Conservation (phyloP, 1,139 yeast species). For the Meyerozyma smithsonii region DNA sequence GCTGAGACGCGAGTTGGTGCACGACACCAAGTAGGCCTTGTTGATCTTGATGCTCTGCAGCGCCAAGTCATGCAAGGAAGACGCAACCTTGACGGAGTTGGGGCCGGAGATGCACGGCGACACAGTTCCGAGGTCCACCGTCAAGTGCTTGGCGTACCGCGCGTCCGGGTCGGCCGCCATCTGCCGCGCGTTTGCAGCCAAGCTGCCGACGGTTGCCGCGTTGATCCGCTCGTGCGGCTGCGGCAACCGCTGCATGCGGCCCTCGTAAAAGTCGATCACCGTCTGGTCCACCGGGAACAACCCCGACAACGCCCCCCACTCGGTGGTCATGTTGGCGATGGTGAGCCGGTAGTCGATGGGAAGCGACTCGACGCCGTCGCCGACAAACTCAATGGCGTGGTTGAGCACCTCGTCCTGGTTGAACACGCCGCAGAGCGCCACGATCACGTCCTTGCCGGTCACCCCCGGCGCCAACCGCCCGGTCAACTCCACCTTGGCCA, state of each 20-base stretch:
- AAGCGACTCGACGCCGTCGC: slow-evolving; percentile 71
- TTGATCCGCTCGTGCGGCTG: slow-evolving; percentile 87
- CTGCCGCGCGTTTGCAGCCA: slow-evolving; percentile 39
- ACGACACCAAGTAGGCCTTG: slow-evolving; percentile 95
- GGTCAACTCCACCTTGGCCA: slow-evolving; percentile 83
- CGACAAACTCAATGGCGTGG: slow-evolving; percentile 95
- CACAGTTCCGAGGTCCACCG: slow-evolving; percentile 74
- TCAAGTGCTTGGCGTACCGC: slow-evolving; percentile 78
- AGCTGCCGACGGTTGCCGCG: slow-evolving; percentile 45
- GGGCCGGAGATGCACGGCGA: slow-evolving; percentile 97
- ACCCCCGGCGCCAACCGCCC: slow-evolving; percentile 83
- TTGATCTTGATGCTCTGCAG: slow-evolving; percentile 70
- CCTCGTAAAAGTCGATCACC: slow-evolving; percentile 70
- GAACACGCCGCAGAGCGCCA: slow-evolving; percentile 90
- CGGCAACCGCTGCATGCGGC: slow-evolving; percentile 61
- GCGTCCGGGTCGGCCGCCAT: slow-evolving; percentile 67
- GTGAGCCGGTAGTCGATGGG: slow-evolving; percentile 90
- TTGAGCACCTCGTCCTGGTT: slow-evolving; percentile 94
- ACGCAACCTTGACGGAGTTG: slow-evolving; percentile 89
- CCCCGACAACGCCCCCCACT: slow-evolving; percentile 99
- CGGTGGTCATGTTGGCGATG: slow-evolving; percentile 98
- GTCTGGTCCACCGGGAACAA: slow-evolving; percentile 88
- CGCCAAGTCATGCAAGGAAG: slow-evolving; percentile 70
- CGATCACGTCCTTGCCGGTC: slow-evolving; percentile 95
- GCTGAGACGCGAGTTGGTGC: slow-evolving; percentile 90